Evolutionary conservation across 306 rosid species (phyloP), one percentile per base, ranked within the genome.

Genomic region (Vachellia collinsii): DNA sequence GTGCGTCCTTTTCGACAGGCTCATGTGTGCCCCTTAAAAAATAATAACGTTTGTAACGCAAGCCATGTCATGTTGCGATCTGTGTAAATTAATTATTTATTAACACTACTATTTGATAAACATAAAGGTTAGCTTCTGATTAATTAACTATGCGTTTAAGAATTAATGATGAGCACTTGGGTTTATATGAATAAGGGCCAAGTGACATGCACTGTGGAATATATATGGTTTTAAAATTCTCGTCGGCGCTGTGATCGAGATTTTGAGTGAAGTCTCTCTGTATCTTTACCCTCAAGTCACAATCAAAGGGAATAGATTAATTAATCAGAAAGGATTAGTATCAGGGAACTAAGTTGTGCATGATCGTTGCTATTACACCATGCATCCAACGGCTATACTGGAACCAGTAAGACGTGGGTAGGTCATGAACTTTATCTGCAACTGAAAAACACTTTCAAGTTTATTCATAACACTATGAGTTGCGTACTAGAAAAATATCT

Each of bases 41-140:
- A 44, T 20, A 70, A 70, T 69, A 11, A 4, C n/a, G 25, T 37
- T 6, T 47, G 61, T 48, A 46, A 8, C 11, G 65, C 37, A 59
- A 59, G 37, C 11, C 16, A 71, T 47, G 14, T 14, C 14, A 14
- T 11, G 1, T 10, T 7, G 25, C 3, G 4, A n/a, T 14, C 39
- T 56, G 20, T 29, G 62, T 72, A 72, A 72, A 48, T 72, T 72
- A 29, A 48, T 36, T 50, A 50, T 22, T 72, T 48, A 47, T 72
- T 25, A 29, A 29, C 9, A 19, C 10, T 56, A 56, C 5, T 62
- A 34, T 29, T 62, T 67, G 29, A 9, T 17, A 8, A 39, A 39
- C 44, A 12, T 25, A 29, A 29, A 6, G 42, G 3, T 1, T 12
- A 29, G 41, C 10, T 29, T 61, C 25, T 13, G 10, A 62, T 29